A percentile compares a stretch with the other conserved stretches of the same genome.
Evolutionary conservation across 202 grass and related monocot genomes (phyloP).

Genomic region (Zizania palustris): DNA sequence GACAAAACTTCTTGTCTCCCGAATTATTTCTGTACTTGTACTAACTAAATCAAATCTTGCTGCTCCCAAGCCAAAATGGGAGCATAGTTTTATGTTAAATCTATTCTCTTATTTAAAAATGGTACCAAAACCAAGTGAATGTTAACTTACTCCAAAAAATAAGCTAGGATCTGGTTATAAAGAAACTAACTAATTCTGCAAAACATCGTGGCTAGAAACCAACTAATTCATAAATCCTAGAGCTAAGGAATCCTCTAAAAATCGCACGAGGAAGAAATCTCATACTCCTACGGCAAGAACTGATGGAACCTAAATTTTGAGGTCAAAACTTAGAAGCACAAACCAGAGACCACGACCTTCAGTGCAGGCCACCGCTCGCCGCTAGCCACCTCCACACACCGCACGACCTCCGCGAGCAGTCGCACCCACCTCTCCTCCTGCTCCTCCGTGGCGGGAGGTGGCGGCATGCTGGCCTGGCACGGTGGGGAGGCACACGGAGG

Average conservation of each 20-base stretch:
- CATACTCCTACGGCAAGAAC: background rate
- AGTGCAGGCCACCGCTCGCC: no score
- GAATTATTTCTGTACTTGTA: background rate
- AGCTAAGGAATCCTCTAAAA: slow-evolving; percentile 4
- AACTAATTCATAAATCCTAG: background rate
- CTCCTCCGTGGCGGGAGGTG: no score
- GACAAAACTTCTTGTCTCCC: no score
- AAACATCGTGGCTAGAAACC: background rate
- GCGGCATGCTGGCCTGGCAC: no score
- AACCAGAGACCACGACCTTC: no score
- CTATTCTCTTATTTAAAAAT: slow-evolving; percentile 5
- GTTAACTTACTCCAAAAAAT: background rate
- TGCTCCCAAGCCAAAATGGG: background rate
- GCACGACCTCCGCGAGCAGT: no score
- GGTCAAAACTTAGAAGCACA: no score
- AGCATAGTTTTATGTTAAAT: background rate
- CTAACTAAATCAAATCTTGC: slow-evolving; percentile 25
- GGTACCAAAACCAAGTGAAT: background rate
- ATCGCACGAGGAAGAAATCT: slow-evolving; percentile 14
- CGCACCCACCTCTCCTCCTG: no score
- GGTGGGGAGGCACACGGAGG: no score
- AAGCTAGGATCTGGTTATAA: background rate
- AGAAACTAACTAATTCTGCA: background rate
- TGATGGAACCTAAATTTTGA: slow-evolving; percentile 19
- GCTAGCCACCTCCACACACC: no score